phyloP scores from a whole-genome alignment of 202 grass and related monocot species.

The Elaeis oleifera region DNA sequence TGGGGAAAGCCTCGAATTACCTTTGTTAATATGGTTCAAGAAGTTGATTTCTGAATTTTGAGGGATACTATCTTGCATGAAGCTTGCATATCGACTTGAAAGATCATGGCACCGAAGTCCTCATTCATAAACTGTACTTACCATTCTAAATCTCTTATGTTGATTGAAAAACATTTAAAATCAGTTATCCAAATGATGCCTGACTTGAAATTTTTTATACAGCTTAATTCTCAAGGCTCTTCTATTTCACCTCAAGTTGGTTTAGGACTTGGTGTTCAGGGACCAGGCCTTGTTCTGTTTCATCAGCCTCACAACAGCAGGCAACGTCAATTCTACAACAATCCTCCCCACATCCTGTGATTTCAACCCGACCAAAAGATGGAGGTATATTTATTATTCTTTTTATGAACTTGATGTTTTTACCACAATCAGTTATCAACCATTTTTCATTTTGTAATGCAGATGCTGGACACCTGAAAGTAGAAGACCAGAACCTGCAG shows the following conservation, averaged over 20 bases:
- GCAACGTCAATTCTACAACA: slow-evolving; percentile 23
- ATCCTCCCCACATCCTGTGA: slow-evolving; percentile 15
- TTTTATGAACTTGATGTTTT: neutral
- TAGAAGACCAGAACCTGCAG: slow-evolving; percentile 54
- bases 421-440: slow-evolving; percentile 4
- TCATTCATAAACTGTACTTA: too few relatives aligned
- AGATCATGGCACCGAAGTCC: too few relatives aligned
- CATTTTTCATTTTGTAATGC: slow-evolving; percentile 20
- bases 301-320: slow-evolving; percentile 22
- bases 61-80: too few relatives aligned
- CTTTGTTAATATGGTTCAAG: too few relatives aligned
- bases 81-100: too few relatives aligned
- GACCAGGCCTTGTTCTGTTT: slow-evolving; percentile 47
- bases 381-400: slow-evolving; percentile 11
- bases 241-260: slow-evolving; percentile 54
- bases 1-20: too few relatives aligned
- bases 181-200: slow-evolving; percentile 3
- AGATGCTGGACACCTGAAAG: slow-evolving; percentile 56
- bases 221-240: slow-evolving; percentile 72
- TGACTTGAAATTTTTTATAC: slow-evolving; percentile 35
- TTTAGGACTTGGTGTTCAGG: slow-evolving; percentile 51
- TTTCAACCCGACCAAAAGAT: slow-evolving; percentile 25
- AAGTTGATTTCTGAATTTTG: too few relatives aligned
- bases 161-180: slow-evolving; percentile 3
- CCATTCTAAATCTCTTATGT: neutral